These are phyloP conservation scores for Cryptococcus neoformans DNA, from an alignment of 1,284 basidiomycete species.

Conservation along the genomic window DNA sequence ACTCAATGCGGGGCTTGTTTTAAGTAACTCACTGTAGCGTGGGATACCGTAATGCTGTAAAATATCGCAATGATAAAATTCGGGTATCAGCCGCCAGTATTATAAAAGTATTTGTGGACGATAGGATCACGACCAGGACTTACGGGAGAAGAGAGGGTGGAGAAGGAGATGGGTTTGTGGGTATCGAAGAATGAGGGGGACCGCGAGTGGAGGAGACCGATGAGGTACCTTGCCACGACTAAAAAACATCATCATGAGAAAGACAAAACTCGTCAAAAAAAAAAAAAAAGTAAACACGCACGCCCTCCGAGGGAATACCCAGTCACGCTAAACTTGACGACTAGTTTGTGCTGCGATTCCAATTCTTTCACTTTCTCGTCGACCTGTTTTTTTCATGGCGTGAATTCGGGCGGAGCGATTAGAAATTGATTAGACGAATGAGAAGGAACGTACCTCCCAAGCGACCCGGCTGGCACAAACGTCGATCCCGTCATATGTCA, in stretches of 20 bases:
- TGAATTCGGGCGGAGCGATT: background rate
- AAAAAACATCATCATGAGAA: background rate
- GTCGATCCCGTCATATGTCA: slow-evolving; percentile 48
- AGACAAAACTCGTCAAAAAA: too few relatives aligned
- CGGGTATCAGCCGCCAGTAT: too few relatives aligned
- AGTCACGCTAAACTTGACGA: slow-evolving; percentile 39
- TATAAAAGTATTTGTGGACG: too few relatives aligned
- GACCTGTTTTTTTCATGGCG: slow-evolving; percentile 8
- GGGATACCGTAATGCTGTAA: slow-evolving; percentile 35
- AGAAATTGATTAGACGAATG: too few relatives aligned
- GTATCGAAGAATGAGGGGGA: slow-evolving; percentile 42
- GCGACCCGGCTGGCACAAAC: slow-evolving; percentile 46
- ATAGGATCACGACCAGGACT: too few relatives aligned
- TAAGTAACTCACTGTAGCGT: slow-evolving; percentile 30
- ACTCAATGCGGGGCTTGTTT: background rate
- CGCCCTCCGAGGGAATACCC: slow-evolving; percentile 48
- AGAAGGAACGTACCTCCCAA: slow-evolving; percentile 32
- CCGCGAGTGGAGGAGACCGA: slow-evolving; percentile 41
- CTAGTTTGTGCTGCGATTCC: slow-evolving; percentile 25
- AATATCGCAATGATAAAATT: too few relatives aligned
- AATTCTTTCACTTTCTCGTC: slow-evolving; percentile 20
- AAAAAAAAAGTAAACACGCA: slow-evolving; percentile 17
- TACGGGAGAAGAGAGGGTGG: slow-evolving; percentile 41
- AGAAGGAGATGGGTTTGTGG: slow-evolving; percentile 36
- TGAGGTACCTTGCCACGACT: slow-evolving; percentile 47